These are phyloP conservation scores for Solanum pinnatisectum DNA, from an alignment of 257 asterid species.

Conservation along the genomic window DNA sequence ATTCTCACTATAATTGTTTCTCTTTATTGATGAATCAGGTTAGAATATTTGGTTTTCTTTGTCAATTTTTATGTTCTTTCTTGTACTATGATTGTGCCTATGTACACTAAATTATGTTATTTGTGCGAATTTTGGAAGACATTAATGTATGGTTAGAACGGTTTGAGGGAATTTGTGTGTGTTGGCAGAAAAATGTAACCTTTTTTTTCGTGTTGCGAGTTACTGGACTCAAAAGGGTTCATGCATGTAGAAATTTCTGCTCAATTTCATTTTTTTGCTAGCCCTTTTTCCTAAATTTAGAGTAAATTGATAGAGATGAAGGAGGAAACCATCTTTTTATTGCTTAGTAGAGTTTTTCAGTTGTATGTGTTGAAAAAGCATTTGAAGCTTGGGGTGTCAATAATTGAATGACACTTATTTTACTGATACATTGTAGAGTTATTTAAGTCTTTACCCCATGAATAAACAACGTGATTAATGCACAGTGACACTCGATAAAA, in stretches of 20 bases:
- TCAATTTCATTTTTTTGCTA: background rate
- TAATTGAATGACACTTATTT: background rate
- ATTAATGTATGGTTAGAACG: background rate
- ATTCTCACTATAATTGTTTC: background rate
- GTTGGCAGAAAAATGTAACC: background rate
- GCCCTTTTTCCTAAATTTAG: background rate
- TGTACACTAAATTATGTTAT: background rate
- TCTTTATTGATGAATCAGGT: background rate
- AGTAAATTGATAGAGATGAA: background rate
- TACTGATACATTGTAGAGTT: background rate
- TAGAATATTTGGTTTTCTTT: background rate
- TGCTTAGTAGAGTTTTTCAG: background rate
- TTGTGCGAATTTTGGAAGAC: background rate
- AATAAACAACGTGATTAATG: background rate
- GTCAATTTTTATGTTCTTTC: background rate
- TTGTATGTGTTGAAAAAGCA: background rate
- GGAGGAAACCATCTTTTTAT: background rate
- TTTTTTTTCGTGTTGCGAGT: background rate
- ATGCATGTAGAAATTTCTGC: background rate
- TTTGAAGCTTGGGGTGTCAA: background rate
- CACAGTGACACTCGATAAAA: background rate
- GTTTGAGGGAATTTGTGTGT: background rate
- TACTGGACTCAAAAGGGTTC: background rate
- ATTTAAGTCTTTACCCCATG: background rate
- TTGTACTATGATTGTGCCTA: background rate